A percentile compares a stretch with the other conserved stretches of the same genome.
Evolutionary conservation across 345 rosid genomes (phyloP).

Genomic region (rapeseed (Brassica napus)): DNA sequence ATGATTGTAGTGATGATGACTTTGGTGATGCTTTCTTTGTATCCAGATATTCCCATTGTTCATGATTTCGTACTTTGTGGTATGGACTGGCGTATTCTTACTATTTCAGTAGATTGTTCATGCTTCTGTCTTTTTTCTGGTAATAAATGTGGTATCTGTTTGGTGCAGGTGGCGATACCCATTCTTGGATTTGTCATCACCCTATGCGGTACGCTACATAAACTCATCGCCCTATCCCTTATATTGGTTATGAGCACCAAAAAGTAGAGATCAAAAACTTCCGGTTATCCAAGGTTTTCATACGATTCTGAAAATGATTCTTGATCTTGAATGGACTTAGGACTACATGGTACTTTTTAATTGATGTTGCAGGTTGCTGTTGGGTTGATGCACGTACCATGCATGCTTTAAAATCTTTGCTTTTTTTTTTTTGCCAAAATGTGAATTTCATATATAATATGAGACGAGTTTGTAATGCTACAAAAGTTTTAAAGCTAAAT

Average conservation of each 20-base stretch:
- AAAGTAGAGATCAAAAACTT: conserved; percentile 2
- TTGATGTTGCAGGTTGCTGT: conserved; percentile 45
- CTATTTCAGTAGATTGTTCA: conserved; percentile 88
- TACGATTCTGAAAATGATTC: background rate
- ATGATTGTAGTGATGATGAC: background rate
- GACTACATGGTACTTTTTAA: background rate
- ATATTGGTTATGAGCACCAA: background rate
- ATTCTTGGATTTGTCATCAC: conserved; percentile 74
- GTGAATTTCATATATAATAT: no score
- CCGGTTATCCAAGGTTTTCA: background rate
- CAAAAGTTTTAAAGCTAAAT: no score
- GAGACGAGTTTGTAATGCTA: no score
- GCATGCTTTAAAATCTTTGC: conserved; percentile 58
- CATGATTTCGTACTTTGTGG: conserved; percentile 68
- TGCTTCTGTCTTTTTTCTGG: conserved; percentile 75
- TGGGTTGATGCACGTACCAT: conserved; percentile 60
- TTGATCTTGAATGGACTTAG: conserved; percentile 19
- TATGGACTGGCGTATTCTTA: conserved; percentile 71
- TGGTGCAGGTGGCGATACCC: conserved; percentile 90
- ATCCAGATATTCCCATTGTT: conserved; percentile 82
- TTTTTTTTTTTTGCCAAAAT: no score
- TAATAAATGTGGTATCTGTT: conserved; percentile 36
- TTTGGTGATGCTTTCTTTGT: conserved; percentile 3
- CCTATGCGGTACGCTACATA: conserved; percentile 65
- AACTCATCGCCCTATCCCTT: background rate